Base-by-base conservation (phyloP, 1,284 basidiomycete species). In the Rhodotorula sp. region DNA sequence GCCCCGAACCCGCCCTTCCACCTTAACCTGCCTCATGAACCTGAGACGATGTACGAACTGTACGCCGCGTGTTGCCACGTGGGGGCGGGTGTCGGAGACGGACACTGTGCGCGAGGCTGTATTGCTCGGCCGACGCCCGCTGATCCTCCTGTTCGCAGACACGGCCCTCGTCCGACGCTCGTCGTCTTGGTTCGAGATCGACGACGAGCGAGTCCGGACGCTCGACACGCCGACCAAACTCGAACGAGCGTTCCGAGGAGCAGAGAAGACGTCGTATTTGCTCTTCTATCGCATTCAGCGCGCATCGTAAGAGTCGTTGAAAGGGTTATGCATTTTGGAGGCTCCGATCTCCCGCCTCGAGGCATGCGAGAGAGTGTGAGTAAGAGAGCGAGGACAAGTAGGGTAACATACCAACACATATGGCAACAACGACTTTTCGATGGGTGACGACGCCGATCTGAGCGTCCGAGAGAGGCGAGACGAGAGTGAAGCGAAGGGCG, bases 91-190 rank as follows among this genome's bases (percentile, higher is more conserved):
- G 19, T 88, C 79, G 92, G 92, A 6, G 92, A 88, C 74, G 93
- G 93, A 1, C 93, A 96, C 80, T 96, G 92, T 94, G 78, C 82
- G 91, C 19, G 10, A 1, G 0, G 11, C 22, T 2, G 4, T 7
- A 17, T 22, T 8, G 17, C 17, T 34, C 36, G n/a, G 10, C 60
- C 55, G 6, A 22, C 22, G n/a, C 32, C 39, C 48, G 22, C 13
- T n/a, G 19, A 20, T 29, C 15, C 20, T 17, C 4, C 52, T 6
- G 47, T 8, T 27, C 15, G 36, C 56, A 76, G 74, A 76, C 59
- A 77, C 73, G 9, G 67, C 76, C 4, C 58, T 70, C 55, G 68
- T 77, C 5, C 69, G 71, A 17, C 68, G 51, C 19, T 39, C 54
- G 22, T 13, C 54, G 11, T 8, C 22, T 2, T 76, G 74, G 67